phyloP scores from a whole-genome alignment of 2,329 filamentous ascomycete genomes.

The Dactylonectria estremocensis region DNA sequence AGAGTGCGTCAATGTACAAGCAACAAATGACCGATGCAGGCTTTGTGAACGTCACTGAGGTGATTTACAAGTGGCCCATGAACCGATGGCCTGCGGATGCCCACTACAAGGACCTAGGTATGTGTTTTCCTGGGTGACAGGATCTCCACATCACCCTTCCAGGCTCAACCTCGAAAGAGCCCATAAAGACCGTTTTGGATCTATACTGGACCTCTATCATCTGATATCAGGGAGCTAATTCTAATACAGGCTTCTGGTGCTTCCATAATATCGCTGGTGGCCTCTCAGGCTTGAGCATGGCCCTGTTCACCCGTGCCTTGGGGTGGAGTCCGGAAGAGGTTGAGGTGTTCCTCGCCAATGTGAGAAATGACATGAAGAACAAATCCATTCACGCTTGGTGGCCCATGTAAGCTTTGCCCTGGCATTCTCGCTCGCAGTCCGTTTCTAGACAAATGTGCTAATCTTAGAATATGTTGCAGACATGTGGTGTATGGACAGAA shows the following conservation, averaged over 20 bases:
- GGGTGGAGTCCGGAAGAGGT: constrained; percentile 55
- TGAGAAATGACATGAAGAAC: constrained; percentile 54
- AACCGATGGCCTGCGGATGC: constrained; percentile 67
- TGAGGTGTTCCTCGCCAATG: constrained; percentile 52
- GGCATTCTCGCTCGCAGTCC: neutral
- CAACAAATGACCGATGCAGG: constrained; percentile 65
- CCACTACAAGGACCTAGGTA: constrained; percentile 67
- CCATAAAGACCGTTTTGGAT: too few relatives aligned
- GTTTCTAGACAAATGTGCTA: accelerated
- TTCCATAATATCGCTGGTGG: constrained; percentile 53
- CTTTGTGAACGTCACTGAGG: constrained; percentile 66
- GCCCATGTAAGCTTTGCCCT: constrained; percentile 52
- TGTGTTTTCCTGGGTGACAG: neutral
- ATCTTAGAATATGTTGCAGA: constrained; percentile 14
- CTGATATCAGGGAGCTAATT: constrained; percentile 4
- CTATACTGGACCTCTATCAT: too few relatives aligned
- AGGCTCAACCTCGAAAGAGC: too few relatives aligned
- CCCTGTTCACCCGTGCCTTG: constrained; percentile 55
- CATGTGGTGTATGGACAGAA: constrained; percentile 47
- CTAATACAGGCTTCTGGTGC: constrained; percentile 59
- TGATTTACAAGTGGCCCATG: constrained; percentile 64
- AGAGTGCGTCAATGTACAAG: constrained; percentile 50
- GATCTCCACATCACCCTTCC: too few relatives aligned
- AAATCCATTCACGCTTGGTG: constrained; percentile 56
- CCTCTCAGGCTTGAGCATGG: constrained; percentile 55